Base-by-base conservation (phyloP, 1,139 yeast species). In the Protomyces pachydermus region DNA sequence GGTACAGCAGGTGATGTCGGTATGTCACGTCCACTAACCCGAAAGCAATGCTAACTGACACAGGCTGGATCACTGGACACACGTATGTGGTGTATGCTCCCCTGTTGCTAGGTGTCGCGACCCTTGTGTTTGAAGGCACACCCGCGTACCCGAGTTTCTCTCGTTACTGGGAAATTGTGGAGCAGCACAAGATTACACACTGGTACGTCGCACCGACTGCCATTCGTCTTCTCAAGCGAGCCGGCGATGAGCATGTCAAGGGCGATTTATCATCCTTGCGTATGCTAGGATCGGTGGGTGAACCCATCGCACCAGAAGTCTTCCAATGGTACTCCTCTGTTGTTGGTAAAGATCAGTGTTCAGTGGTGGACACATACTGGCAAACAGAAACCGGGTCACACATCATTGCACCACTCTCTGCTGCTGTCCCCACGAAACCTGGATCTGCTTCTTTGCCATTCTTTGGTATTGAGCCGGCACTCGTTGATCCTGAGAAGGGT, bases 161-260 rank as follows among this genome's bases (percentile, higher is more conserved):
- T 70, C 85, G 98, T 79, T 91, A 91, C 80, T 93, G 97, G 97
- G 89, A 91, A 77, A 91, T 93, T 74, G 87, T 93, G 68, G 91
- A 89, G 76, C 88, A 89, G 77, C 88, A 93, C 80, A 87, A 82
- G 80, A 97, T 93, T 66, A 91, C 97, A 58, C 98, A 91, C 76
- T 93, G 93, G 81, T 93, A 93, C 77, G 96, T 93, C 70, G 98
- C 98, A 16, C 98, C 98, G 74, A 93, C 98, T 65, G 98, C 98
- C 37, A 82, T 93, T 75, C 88, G 98, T 79, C 83, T 93, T 74
- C 86, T 93, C 75, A 90, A 95, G 80, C 90, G 93, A 78, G 90
- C 95, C 65, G 98, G 98, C 72, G 95, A 88, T 77, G 93, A 88
- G 75, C 88, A 87, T 74, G 84, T 82, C 70, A 87, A 89, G 77